Conservation (phyloP, 2,329 filamentous ascomycete genomes). For the Coniella vitis region DNA sequence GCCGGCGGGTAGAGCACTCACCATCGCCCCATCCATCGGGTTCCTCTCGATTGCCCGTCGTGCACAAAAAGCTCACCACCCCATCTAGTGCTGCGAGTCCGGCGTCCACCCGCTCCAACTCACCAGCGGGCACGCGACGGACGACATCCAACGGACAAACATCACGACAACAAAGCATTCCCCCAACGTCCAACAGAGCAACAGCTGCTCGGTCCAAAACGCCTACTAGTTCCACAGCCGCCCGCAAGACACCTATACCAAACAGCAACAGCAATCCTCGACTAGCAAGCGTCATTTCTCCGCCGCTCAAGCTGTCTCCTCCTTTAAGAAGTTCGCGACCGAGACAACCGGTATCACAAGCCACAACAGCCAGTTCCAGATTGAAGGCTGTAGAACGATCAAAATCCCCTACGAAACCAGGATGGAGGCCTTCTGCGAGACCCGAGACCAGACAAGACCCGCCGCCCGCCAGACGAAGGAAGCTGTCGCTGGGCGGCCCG, state of each 20-base stretch:
- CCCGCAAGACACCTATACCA: constrained; percentile 31
- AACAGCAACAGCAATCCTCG: constrained; percentile 45
- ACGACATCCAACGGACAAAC: constrained; percentile 29
- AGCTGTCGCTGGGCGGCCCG: constrained; percentile 55
- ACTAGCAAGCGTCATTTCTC: constrained; percentile 68
- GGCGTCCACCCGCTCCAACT: constrained; percentile 49
- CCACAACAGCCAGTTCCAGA: constrained; percentile 64
- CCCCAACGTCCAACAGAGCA: constrained; percentile 32
- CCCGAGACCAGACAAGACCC: constrained; percentile 31
- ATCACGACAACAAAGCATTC: constrained; percentile 26
- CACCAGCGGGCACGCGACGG: constrained; percentile 42
- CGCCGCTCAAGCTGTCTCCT: constrained; percentile 68
- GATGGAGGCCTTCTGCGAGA: constrained; percentile 23
- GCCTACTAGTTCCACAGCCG: constrained; percentile 34
- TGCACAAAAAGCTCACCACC: constrained; percentile 33
- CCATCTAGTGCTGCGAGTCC: constrained; percentile 41
- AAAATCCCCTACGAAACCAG: constrained; percentile 34
- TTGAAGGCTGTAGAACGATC: constrained; percentile 56
- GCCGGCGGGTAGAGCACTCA: constrained; percentile 16
- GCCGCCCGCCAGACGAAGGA: constrained; percentile 36
- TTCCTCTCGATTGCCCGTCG: constrained; percentile 32
- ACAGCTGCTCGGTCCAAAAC: constrained; percentile 38
- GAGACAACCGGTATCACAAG: constrained; percentile 69
- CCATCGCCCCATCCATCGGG: constrained; percentile 22
- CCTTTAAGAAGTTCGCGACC: constrained; percentile 74